Percentiles rank a stretch among this genome's conserved stretches.
Conservation (phyloP, 768 basidiomycete species). For the Lactarius sanguifluus region DNA sequence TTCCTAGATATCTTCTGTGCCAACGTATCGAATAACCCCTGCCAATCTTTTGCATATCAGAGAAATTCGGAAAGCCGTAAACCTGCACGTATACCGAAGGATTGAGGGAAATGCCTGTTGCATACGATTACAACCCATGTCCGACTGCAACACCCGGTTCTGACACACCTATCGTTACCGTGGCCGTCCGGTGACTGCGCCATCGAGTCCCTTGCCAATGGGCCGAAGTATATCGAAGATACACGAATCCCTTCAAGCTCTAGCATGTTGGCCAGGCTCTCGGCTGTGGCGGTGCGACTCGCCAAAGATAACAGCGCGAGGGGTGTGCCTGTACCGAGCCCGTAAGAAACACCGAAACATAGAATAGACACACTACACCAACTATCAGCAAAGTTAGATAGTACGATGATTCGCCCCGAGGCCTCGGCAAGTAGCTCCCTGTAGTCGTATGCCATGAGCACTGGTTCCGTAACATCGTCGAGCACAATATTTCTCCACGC, state of each 20-base stretch:
- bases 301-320: conserved; percentile 11
- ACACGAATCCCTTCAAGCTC: conserved; percentile 22
- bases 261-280: conserved; percentile 16
- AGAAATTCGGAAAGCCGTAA: not conserved
- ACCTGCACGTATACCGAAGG: conserved; percentile 18
- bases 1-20: conserved; percentile 17
- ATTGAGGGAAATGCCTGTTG: not conserved
- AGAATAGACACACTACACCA: not conserved
- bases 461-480: conserved; percentile 33
- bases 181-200: not conserved
- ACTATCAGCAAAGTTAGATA: conserved; percentile 31
- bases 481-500: conserved; percentile 30
- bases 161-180: conserved; percentile 8
- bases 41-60: conserved; percentile 21
- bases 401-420: conserved; percentile 36
- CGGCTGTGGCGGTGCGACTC: conserved; percentile 15
- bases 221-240: conserved; percentile 20
- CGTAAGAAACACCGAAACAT: not conserved
- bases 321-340: conserved; percentile 10
- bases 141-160: not conserved
- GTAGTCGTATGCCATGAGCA: conserved; percentile 35
- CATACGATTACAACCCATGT: not conserved
- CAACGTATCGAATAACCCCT: conserved; percentile 8
- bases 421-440: conserved; percentile 33
- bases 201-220: conserved; percentile 1